Conservation (phyloP, 2,329 filamentous ascomycete genomes). For the Plenodomus tracheiphilus region DNA sequence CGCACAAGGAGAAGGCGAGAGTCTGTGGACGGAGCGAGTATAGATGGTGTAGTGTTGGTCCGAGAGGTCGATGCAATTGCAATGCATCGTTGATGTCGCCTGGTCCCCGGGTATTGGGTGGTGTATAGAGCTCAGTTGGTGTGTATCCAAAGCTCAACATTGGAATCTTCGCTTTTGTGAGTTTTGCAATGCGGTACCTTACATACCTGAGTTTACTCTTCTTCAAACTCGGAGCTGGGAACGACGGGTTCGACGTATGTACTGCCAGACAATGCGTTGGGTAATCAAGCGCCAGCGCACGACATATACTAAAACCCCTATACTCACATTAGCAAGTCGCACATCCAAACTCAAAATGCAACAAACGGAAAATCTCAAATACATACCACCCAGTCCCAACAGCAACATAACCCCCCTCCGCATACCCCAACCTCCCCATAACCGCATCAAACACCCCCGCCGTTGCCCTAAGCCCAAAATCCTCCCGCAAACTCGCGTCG, state of each 20-base stretch:
- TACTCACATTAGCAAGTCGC: conserved; percentile 2
- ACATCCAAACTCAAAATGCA: no score
- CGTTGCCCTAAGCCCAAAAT: conserved; percentile 56
- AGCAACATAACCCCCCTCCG: conserved; percentile 57
- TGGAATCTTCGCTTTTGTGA: conserved; percentile 45
- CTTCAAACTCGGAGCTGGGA: conserved; percentile 54
- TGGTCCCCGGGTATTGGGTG: not conserved
- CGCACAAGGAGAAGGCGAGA: conserved; percentile 42
- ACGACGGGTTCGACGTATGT: conserved; percentile 63
- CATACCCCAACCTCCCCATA: conserved; percentile 65
- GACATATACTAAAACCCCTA: conserved; percentile 50
- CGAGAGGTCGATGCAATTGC: conserved; percentile 7
- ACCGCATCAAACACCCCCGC: conserved; percentile 61
- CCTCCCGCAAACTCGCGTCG: conserved; percentile 59
- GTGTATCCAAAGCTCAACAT: conserved; percentile 61
- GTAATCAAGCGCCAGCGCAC: conserved; percentile 54
- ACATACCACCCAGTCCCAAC: conserved; percentile 57
- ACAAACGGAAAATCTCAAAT: no score
- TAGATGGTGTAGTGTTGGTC: conserved; percentile 25
- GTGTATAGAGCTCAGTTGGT: conserved; percentile 52
- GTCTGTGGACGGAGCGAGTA: conserved; percentile 43
- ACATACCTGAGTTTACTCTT: conserved; percentile 55
- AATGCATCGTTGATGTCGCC: not conserved
- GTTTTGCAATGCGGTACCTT: conserved; percentile 59
- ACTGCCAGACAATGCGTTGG: conserved; percentile 59